Conservation (phyloP, 2,329 filamentous ascomycete species). For the Neocucurbitaria cava region DNA sequence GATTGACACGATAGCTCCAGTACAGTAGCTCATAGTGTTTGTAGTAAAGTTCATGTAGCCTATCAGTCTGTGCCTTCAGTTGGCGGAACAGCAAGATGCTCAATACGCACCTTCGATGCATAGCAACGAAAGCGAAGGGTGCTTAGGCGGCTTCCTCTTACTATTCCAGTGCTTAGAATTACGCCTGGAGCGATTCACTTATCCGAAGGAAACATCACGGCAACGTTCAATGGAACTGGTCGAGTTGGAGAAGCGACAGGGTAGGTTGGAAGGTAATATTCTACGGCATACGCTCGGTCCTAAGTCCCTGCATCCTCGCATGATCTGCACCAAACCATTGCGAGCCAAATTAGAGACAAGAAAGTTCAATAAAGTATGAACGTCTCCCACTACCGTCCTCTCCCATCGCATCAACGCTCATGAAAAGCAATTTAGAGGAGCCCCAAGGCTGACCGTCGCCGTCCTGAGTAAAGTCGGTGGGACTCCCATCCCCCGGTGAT, state of each 20-base stretch:
- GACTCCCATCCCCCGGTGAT: neutral
- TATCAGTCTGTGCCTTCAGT: no score
- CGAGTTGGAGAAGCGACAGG: neutral
- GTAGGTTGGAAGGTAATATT: neutral
- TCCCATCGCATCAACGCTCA: neutral
- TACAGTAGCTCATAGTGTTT: no score
- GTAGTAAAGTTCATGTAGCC: no score
- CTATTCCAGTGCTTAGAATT: no score
- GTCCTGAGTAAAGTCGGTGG: neutral
- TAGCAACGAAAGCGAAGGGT: no score
- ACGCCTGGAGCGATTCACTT: neutral
- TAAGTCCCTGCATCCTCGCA: neutral
- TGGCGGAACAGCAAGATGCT: no score
- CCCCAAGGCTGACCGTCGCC: neutral
- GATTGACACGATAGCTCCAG: no score
- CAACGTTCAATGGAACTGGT: neutral
- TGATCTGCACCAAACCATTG: neutral
- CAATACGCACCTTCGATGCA: no score
- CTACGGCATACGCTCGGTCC: neutral
- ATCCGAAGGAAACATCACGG: neutral
- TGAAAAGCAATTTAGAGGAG: neutral
- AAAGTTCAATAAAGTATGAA: neutral
- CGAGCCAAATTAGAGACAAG: conserved; percentile 1
- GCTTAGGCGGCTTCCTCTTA: no score
- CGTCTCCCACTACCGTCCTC: neutral